Evolutionary conservation across 2,329 filamentous ascomycete genomes (phyloP).

Genomic region (Aspergillus clavatus): DNA sequence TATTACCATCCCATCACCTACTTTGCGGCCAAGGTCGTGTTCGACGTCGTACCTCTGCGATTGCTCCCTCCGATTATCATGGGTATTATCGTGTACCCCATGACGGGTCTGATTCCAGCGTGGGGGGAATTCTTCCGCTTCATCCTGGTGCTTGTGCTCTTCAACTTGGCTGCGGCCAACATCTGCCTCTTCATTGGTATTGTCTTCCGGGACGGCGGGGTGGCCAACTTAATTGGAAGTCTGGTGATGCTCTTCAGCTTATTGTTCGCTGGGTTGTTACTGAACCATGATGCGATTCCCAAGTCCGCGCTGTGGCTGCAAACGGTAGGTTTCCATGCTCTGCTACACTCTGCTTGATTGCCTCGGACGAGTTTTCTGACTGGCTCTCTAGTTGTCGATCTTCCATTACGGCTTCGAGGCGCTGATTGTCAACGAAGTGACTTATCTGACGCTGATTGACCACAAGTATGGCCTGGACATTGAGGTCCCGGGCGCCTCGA

Average conservation of each 20-base stretch:
- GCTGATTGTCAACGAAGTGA: constrained; percentile 94
- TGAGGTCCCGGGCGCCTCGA: constrained; percentile 88
- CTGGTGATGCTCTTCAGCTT: constrained; percentile 97
- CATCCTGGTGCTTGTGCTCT: constrained; percentile 83
- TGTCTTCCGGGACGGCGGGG: constrained; percentile 81
- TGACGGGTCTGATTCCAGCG: constrained; percentile 86
- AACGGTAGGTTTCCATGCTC: constrained; percentile 49
- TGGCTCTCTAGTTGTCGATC: constrained; percentile 67
- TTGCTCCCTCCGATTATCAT: constrained; percentile 93
- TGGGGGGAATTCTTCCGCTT: constrained; percentile 84
- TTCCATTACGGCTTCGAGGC: constrained; percentile 98
- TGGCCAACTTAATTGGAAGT: constrained; percentile 90
- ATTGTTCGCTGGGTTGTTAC: constrained; percentile 84
- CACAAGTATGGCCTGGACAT: constrained; percentile 96
- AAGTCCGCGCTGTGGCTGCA: constrained; percentile 83
- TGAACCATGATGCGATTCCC: constrained; percentile 93
- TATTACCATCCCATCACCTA: constrained; percentile 95
- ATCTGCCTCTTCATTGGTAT: constrained; percentile 97
- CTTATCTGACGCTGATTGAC: constrained; percentile 81
- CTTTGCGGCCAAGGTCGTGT: constrained; percentile 94
- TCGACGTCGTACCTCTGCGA: constrained; percentile 91
- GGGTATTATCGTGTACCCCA: constrained; percentile 93
- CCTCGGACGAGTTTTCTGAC: constrained; percentile 1
- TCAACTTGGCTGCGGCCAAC: constrained; percentile 88
- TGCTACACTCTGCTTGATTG: background rate